Evolutionary conservation across 1,284 basidiomycete species (phyloP), one percentile per base, ranked within the genome.

Genomic region (Spongiforma sp.): DNA sequence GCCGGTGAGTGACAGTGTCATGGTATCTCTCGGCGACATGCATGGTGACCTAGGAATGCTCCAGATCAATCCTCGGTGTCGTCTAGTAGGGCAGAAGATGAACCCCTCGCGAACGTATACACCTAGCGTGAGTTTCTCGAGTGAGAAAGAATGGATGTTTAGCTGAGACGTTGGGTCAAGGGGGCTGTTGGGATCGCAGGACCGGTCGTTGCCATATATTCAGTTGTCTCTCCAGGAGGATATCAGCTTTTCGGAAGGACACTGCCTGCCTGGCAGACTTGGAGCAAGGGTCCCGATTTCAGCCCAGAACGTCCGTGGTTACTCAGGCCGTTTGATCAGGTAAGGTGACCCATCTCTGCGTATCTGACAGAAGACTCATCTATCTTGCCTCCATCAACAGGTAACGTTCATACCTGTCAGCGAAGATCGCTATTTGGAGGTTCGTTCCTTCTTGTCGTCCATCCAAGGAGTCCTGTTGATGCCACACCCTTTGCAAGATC

Each of bases 161-260:
- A 5, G 4, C 52, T 62, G 21, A 59, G 17, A 26, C 37, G 8
- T 15, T 14, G 3, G 65, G 21, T 14, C 30, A 53, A 89, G 86
- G 88, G 89, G 14, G 87, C 89, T 0, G 80, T 91, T 36, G 87
- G 89, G 1, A 84, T 89, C 33, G 85, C 87, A 4, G 87, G 88
- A 3, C 79, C 84, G 0, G 84, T 87, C 15, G 82, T 84, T 7
- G 86, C 86, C 5, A 89, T 91, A 63, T 92, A 90, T 68, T 89
- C 88, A 0, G 81, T 89, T 52, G 85, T 86, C 60, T 88, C 85
- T 5, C 89, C 89, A 0, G 89, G 89, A 26, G 87, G 88, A 1
- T 90, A 89, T 72, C 88, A 89, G 69, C 77, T 90, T 5, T 88
- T 83, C 67, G 89, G 84, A 1, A 77, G 85, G 21, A 85, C 87